Conservation (phyloP, 1,284 basidiomycete species). For the Cutaneotrichosporon sp. region DNA sequence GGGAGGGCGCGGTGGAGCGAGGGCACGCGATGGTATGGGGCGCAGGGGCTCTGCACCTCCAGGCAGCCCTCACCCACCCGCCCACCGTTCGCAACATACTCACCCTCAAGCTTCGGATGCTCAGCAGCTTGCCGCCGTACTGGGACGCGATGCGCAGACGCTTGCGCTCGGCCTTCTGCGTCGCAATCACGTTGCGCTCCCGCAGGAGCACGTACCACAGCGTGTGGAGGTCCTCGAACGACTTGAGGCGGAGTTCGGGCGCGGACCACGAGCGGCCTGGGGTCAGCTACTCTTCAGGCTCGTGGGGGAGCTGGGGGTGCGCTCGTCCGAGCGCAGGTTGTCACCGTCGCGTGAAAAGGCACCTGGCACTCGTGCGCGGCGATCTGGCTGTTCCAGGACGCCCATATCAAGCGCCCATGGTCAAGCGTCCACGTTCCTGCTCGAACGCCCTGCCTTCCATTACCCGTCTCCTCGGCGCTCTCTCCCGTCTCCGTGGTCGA, state of each 20-base stretch:
- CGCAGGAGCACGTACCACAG: slow-evolving; percentile 87
- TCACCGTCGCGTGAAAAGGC: neutral
- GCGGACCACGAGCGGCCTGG: slow-evolving; percentile 83
- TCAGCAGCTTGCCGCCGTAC: slow-evolving; percentile 41
- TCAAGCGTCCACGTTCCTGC: too few relatives aligned
- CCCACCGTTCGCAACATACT: too few relatives aligned
- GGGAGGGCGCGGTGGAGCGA: neutral
- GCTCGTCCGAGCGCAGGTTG: neutral
- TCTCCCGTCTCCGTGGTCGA: too few relatives aligned
- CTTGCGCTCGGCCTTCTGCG: slow-evolving; percentile 76
- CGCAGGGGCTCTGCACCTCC: too few relatives aligned
- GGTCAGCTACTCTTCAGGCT: neutral
- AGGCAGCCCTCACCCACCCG: too few relatives aligned
- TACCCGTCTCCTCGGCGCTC: neutral
- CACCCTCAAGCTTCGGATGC: slow-evolving; percentile 41
- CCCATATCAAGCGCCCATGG: neutral
- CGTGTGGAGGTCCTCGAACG: slow-evolving; percentile 86
- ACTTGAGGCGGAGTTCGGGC: slow-evolving; percentile 80
- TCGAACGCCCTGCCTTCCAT: too few relatives aligned
- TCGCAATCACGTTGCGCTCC: slow-evolving; percentile 84
- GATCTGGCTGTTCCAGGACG: neutral
- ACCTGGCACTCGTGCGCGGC: neutral
- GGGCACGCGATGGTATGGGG: too few relatives aligned
- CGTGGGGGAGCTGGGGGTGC: neutral
- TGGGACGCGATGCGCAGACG: slow-evolving; percentile 59